phyloP scores from a whole-genome alignment of 495 filamentous ascomycete genomes.

The Talaromyces nanjingensis region DNA sequence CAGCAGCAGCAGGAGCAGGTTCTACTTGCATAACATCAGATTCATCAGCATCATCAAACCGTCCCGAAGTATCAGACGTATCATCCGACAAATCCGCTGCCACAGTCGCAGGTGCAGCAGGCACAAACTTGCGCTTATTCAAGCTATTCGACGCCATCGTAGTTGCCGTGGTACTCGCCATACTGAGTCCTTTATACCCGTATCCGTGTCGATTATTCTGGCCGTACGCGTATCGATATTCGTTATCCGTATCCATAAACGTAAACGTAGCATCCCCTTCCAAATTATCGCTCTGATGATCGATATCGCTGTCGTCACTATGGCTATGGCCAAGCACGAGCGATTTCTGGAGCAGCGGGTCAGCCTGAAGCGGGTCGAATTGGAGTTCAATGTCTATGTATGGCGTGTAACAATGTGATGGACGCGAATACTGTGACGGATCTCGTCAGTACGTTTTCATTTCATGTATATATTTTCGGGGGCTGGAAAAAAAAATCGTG shows the following conservation, averaged over 20 bases:
- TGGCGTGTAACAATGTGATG: conserved; percentile 2
- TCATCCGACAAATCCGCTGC: conserved; percentile 17
- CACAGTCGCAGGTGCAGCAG: neutral
- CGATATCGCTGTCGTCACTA: conserved; percentile 2
- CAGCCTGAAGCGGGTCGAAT: conserved; percentile 13
- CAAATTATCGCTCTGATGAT: neutral
- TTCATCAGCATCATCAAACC: conserved; percentile 39
- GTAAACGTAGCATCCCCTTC: neutral
- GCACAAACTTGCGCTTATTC: conserved; percentile 17
- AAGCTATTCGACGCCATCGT: neutral
- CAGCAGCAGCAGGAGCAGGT: neutral
- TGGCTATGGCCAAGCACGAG: conserved; percentile 12
- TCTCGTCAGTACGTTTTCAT: neutral
- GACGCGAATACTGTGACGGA: neutral
- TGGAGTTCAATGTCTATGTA: conserved; percentile 11
- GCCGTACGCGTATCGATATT: neutral
- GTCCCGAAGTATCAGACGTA: conserved; percentile 30
- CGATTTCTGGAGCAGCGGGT: conserved; percentile 18
- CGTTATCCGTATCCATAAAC: neutral
- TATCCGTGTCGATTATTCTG: neutral
- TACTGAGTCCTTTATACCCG: conserved; percentile 11
- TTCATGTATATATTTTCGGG: too few species aligned
- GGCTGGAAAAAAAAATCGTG: neutral
- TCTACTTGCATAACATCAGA: conserved; percentile 2
- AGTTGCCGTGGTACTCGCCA: neutral